Evolutionary conservation across 495 filamentous ascomycete species (phyloP), one percentile per base, ranked within the genome.

Genomic region (Hypoxylon rickii): DNA sequence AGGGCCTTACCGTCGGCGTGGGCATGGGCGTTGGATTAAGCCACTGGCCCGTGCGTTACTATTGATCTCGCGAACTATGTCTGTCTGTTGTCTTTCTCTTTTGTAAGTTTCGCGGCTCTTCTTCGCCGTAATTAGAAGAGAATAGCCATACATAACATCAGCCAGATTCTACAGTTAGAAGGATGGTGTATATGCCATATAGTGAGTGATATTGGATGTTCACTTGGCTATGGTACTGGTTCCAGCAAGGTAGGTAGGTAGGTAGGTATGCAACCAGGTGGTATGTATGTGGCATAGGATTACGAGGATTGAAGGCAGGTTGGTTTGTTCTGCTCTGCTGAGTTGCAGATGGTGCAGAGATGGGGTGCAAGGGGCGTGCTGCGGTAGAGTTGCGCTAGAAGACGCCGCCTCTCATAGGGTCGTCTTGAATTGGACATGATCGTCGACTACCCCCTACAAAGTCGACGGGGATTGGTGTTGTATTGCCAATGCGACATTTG

Each of bases 111-210:
- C 56, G 63, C 68, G 71, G 70, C 71, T 70, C 67, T 73, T 70
- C 61, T 46, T 73, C 70, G 66, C 59, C 69, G 61, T 72, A 75
- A 73, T 73, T 68, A 58, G 70, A 60, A 40, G 21, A 43, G 51
- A 36, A 46, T 15, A 58, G 39, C 55, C 32, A 41, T 31, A 31
- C 41, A 42, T 38, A 44, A 47, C 29, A 63, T 24, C 48, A 48
- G 7, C 43, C 37, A 38, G 47, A 29, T 22, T 46, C 24, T 39
- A 33, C 20, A 15, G 20, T 46, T 17, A 39, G 32, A 11, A 38
- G 40, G 21, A 34, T 12, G 31, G 16, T 15, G 16, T 36, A 19
- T 38, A 29, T 53, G 10, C 24, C 24, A 29, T 29, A 10, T 29
- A 29, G 4, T 4, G 4, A 10, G 24, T 10, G 43, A 36, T 52